These are phyloP conservation scores for Cercis canadensis DNA, from an alignment of 306 rosid genomes.

Conservation along the genomic window DNA sequence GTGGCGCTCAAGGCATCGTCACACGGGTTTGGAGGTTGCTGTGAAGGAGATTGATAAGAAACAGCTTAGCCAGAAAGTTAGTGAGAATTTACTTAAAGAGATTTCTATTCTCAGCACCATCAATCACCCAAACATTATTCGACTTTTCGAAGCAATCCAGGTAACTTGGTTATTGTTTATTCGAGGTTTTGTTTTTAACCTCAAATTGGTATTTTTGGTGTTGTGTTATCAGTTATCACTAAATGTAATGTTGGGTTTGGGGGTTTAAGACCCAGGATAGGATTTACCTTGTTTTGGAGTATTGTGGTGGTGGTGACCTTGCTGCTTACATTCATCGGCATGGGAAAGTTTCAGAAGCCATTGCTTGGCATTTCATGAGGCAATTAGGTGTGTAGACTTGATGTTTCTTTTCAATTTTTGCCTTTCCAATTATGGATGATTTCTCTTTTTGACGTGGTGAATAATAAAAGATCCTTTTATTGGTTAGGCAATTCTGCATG, in stretches of 20 bases:
- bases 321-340: slow-evolving; percentile 63
- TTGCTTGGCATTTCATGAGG: slow-evolving; percentile 88
- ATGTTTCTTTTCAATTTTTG: neutral
- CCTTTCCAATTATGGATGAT: slow-evolving; percentile 7
- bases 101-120: slow-evolving; percentile 84
- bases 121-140: slow-evolving; percentile 80
- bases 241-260: slow-evolving; percentile 12
- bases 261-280: slow-evolving; percentile 69
- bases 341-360: slow-evolving; percentile 74
- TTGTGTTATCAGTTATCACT: neutral
- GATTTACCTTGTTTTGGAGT: slow-evolving; percentile 94
- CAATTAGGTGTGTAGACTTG: slow-evolving; percentile 70
- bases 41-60: slow-evolving; percentile 80
- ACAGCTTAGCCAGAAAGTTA: slow-evolving; percentile 68
- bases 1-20: slow-evolving; percentile 75
- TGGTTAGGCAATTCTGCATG: slow-evolving; percentile 31
- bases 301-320: slow-evolving; percentile 93
- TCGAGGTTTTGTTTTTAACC: neutral
- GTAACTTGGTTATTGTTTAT: slow-evolving; percentile 32
- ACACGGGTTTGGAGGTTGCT: slow-evolving; percentile 77
- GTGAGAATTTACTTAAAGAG: slow-evolving; percentile 76
- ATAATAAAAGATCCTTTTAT: neutral
- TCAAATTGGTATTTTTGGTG: neutral
- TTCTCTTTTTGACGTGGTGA: slow-evolving; percentile 3
- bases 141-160: slow-evolving; percentile 71